phyloP scores from a whole-genome alignment of 495 filamentous ascomycete genomes.

The Penicillium goetzii region DNA sequence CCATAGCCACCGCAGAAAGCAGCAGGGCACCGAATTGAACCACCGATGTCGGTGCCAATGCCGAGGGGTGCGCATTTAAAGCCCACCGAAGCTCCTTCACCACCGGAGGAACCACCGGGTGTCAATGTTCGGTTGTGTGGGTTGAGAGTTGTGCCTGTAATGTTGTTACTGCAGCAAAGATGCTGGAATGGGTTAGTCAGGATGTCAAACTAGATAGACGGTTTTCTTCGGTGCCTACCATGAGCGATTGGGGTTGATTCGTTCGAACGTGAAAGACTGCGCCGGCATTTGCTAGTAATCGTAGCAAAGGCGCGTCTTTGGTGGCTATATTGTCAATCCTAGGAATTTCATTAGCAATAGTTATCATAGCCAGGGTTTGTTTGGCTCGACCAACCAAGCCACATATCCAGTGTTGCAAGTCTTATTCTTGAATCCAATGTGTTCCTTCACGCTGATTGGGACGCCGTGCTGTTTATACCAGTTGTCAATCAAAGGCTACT shows the following conservation, averaged over 20 bases:
- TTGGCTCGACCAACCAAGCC: constrained; percentile 34
- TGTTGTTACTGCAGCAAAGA: constrained; percentile 59
- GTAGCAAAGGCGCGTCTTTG: constrained; percentile 42
- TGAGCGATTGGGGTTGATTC: constrained; percentile 58
- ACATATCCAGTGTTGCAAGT: constrained; percentile 49
- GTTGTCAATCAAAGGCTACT: neutral
- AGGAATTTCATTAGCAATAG: neutral
- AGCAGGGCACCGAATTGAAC: constrained; percentile 62
- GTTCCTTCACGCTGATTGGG: constrained; percentile 69
- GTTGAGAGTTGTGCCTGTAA: constrained; percentile 67
- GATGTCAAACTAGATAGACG: neutral
- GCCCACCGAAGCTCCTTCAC: constrained; percentile 68
- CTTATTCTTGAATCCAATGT: constrained; percentile 59
- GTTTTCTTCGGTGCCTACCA: constrained; percentile 30
- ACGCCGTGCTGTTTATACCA: constrained; percentile 59
- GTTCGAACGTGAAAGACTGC: constrained; percentile 70
- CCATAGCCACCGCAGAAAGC: constrained; percentile 62
- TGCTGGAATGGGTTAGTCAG: constrained; percentile 34
- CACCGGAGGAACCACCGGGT: constrained; percentile 66
- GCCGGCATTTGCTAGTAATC: constrained; percentile 41
- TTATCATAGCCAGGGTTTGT: neutral
- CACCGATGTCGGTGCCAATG: constrained; percentile 69
- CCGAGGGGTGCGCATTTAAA: constrained; percentile 65
- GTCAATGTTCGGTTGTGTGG: constrained; percentile 60
- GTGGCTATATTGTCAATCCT: constrained; percentile 42